Percentiles rank a stretch among this genome's conserved stretches.
phyloP scores from a whole-genome alignment of 805 yeast genomes.

The Tetrapisispora phaffii region DNA sequence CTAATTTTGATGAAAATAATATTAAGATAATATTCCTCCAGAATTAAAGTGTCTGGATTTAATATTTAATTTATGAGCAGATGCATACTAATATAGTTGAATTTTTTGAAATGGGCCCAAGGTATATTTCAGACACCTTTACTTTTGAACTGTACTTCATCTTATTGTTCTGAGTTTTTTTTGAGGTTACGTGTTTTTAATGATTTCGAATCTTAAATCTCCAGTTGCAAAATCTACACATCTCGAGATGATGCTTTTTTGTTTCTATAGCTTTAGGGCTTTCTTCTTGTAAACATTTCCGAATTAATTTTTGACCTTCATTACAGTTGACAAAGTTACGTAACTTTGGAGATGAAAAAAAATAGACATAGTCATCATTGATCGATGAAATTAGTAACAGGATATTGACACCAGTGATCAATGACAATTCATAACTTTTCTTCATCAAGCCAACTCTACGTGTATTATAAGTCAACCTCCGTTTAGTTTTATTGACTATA shows the following conservation, averaged over 20 bases:
- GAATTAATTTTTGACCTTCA: conserved; percentile 83
- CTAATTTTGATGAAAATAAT: too few relatives aligned
- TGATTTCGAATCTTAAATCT: too few relatives aligned
- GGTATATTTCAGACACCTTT: too few relatives aligned
- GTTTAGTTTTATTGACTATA: conserved; percentile 88
- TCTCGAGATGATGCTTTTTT: not conserved
- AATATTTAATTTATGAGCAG: too few relatives aligned
- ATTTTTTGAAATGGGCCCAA: too few relatives aligned
- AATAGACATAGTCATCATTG: conserved; percentile 91
- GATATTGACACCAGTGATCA: conserved; percentile 93
- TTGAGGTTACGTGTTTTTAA: too few relatives aligned
- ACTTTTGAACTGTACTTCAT: too few relatives aligned
- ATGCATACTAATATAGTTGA: too few relatives aligned
- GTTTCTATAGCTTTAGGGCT: not conserved
- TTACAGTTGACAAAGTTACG: conserved; percentile 91
- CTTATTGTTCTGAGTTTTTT: too few relatives aligned
- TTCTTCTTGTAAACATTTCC: conserved; percentile 1
- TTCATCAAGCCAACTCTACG: conserved; percentile 98
- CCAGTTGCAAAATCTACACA: too few relatives aligned
- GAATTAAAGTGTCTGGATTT: too few relatives aligned
- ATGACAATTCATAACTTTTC: conserved; percentile 92
- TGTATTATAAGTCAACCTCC: conserved; percentile 95
- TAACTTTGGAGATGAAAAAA: conserved; percentile 92
- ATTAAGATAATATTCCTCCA: too few relatives aligned
- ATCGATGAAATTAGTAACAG: conserved; percentile 72